Evolutionary conservation across 1,284 basidiomycete genomes (phyloP).

Genomic region (Mixia osmundae): DNA sequence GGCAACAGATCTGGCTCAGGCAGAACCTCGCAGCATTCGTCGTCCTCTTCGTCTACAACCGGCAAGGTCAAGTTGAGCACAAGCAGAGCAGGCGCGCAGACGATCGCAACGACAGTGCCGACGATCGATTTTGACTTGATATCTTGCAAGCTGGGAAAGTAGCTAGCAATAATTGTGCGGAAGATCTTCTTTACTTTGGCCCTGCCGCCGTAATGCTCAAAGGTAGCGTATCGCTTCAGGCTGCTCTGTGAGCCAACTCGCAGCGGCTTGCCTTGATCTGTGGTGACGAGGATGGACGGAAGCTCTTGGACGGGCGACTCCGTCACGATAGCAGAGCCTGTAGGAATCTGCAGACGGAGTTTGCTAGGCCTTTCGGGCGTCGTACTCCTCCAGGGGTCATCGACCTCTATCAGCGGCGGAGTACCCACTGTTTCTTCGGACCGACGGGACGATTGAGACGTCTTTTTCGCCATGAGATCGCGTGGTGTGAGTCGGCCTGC

Average conservation of each 20-base stretch:
- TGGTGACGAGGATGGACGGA: neutral
- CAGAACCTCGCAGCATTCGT: slow-evolving; percentile 23
- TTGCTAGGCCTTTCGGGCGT: neutral
- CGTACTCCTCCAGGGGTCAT: slow-evolving; percentile 14
- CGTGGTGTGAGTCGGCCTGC: too few relatives aligned
- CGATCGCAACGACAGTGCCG: slow-evolving; percentile 47
- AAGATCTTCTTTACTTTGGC: too few relatives aligned
- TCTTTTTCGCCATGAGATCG: too few relatives aligned
- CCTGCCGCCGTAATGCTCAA: too few relatives aligned
- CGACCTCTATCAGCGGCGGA: slow-evolving; percentile 5
- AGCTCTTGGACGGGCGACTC: neutral
- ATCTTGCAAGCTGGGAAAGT: slow-evolving; percentile 69
- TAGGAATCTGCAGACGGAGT: neutral
- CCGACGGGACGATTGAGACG: too few relatives aligned
- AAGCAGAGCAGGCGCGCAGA: slow-evolving; percentile 69
- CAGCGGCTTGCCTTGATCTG: neutral
- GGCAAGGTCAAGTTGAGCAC: slow-evolving; percentile 70
- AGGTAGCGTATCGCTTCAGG: too few relatives aligned
- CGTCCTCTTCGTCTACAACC: slow-evolving; percentile 38
- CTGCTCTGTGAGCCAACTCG: too few relatives aligned
- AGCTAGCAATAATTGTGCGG: slow-evolving; percentile 30
- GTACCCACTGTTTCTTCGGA: too few relatives aligned
- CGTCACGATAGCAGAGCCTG: neutral
- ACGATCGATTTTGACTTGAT: slow-evolving; percentile 46
- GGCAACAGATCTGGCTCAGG: slow-evolving; percentile 22